Evolutionary conservation across 805 yeast genomes (phyloP).

Genomic region (Ogataea nonfermentans): DNA sequence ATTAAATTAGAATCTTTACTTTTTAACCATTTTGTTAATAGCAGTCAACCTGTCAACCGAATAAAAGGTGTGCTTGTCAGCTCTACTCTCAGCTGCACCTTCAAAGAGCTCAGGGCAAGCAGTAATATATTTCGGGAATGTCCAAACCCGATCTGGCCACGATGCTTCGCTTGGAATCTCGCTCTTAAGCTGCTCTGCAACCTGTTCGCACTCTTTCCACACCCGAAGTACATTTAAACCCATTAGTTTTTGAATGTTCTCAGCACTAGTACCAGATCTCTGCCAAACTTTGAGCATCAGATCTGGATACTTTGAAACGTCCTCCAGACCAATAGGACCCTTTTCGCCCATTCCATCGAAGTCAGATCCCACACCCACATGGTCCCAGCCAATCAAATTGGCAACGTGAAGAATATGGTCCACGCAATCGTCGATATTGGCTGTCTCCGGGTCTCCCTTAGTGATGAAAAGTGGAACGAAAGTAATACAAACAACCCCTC

Average conservation of each 20-base stretch:
- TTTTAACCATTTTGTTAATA: too few relatives aligned
- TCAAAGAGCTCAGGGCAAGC: conserved; percentile 9
- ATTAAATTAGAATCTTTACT: too few relatives aligned
- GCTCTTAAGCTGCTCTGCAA: conserved; percentile 20
- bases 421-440: conserved; percentile 47
- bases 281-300: conserved; percentile 39
- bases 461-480: conserved; percentile 43
- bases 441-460: conserved; percentile 21
- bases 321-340: conserved; percentile 50
- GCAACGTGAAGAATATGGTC: conserved; percentile 45
- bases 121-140: conserved; percentile 9
- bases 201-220: conserved; percentile 41
- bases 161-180: conserved; percentile 7
- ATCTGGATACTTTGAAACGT: conserved; percentile 54
- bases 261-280: conserved; percentile 39
- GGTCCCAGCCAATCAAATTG: conserved; percentile 48
- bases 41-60: too few relatives aligned
- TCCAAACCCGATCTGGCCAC: conserved; percentile 9
- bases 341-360: conserved; percentile 47
- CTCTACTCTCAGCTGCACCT: conserved; percentile 1
- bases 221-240: conserved; percentile 46
- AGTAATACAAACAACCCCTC: conserved; percentile 49
- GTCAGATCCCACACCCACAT: conserved; percentile 52
- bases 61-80: too few relatives aligned
- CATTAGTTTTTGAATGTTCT: conserved; percentile 42